A percentile compares a stretch with the other conserved stretches of the same genome.
Evolutionary conservation across 139 green algal species (phyloP).

Genomic region (Haematococcus sp.): DNA sequence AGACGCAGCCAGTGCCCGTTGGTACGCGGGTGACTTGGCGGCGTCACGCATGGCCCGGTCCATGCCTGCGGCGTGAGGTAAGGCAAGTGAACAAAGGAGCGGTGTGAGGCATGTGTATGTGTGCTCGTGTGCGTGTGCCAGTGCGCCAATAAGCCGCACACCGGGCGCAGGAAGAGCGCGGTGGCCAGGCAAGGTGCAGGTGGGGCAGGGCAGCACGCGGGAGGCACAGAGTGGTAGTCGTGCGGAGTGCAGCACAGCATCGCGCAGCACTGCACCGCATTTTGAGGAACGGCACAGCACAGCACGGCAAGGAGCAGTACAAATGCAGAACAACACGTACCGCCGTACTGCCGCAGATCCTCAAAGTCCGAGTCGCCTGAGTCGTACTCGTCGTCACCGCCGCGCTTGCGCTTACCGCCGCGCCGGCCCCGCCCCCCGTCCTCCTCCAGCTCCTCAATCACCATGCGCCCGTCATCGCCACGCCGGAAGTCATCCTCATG

Average conservation of each 20-base stretch:
- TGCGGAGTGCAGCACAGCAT: too few relatives aligned
- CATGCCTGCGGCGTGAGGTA: background rate
- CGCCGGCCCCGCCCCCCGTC: background rate
- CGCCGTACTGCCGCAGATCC: slow-evolving; percentile 41
- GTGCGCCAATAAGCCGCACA: too few relatives aligned
- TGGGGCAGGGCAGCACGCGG: too few relatives aligned
- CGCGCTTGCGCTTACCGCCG: slow-evolving; percentile 29
- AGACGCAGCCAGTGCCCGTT: background rate
- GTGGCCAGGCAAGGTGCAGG: too few relatives aligned
- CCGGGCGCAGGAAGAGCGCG: too few relatives aligned
- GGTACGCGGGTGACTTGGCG: too few relatives aligned
- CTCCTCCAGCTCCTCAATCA: slow-evolving; percentile 69
- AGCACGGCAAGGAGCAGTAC: background rate
- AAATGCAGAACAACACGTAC: background rate
- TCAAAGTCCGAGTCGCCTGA: slow-evolving; percentile 73
- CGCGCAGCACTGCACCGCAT: background rate
- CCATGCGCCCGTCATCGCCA: slow-evolving; percentile 50
- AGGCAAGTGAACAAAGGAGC: background rate
- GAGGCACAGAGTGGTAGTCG: too few relatives aligned
- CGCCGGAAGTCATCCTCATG: slow-evolving; percentile 36
- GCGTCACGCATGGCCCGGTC: too few relatives aligned
- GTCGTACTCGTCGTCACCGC: slow-evolving; percentile 29
- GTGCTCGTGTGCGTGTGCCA: too few relatives aligned
- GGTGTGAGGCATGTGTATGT: background rate
- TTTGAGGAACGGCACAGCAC: too few relatives aligned